Evolutionary conservation across 257 asterid species (phyloP).

Genomic region (Osmanthus fragrans): DNA sequence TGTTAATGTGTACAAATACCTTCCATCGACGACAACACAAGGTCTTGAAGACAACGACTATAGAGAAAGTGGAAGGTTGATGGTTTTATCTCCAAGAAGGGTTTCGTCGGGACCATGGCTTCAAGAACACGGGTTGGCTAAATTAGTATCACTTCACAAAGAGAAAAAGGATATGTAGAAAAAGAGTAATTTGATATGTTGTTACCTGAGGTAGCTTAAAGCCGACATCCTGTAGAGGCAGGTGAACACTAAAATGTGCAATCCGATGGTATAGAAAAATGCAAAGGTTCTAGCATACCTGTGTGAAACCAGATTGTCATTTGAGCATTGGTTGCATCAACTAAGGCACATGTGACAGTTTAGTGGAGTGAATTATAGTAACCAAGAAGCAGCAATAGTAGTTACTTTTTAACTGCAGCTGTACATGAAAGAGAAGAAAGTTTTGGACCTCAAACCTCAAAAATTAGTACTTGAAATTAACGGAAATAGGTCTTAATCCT

Average conservation of each 20-base stretch:
- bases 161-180: background rate
- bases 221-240: constrained; percentile 98
- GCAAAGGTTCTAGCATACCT: constrained; percentile 92
- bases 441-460: background rate
- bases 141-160: constrained; percentile 7
- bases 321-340: background rate
- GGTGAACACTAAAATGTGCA: constrained; percentile 92
- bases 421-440: background rate
- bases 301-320: constrained; percentile 26
- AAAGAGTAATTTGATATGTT: background rate
- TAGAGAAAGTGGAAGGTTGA: constrained; percentile 63
- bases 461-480: too few relatives aligned
- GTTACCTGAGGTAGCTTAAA: constrained; percentile 83
- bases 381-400: background rate
- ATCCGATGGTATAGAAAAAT: constrained; percentile 90
- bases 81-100: constrained; percentile 43
- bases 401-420: background rate
- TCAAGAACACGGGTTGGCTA: constrained; percentile 32
- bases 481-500: background rate
- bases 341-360: constrained; percentile 7
- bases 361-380: background rate
- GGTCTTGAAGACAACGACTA: constrained; percentile 27
- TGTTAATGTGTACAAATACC: background rate
- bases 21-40: background rate
- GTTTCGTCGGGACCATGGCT: constrained; percentile 85